A percentile compares a stretch with the other conserved stretches of the same genome.
phyloP scores from a whole-genome alignment of 495 filamentous ascomycete genomes.

The Cercophora scortea region DNA sequence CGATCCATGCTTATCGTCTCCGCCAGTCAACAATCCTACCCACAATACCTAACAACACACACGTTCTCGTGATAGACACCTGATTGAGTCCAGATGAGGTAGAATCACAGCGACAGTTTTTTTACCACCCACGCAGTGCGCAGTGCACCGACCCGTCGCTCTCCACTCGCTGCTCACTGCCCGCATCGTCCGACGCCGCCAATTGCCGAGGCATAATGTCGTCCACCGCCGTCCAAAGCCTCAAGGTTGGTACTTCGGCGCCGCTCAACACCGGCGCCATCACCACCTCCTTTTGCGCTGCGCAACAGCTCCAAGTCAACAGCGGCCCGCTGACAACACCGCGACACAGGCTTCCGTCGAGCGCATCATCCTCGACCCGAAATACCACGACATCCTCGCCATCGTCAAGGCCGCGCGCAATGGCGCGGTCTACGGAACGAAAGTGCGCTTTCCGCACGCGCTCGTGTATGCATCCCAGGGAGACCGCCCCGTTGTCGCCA shows the following conservation, averaged over 20 bases:
- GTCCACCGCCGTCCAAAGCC: slow-evolving; percentile 22
- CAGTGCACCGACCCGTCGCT: slow-evolving; percentile 12
- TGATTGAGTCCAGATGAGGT: slow-evolving; percentile 3
- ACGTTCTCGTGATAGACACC: too few relatives aligned
- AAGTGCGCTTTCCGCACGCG: slow-evolving; percentile 97
- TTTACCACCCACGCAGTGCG: slow-evolving; percentile 7
- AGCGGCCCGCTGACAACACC: slow-evolving; percentile 3
- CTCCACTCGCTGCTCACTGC: background rate
- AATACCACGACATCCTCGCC: slow-evolving; percentile 71
- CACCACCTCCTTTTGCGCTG: background rate
- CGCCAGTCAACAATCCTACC: too few relatives aligned
- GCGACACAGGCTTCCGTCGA: slow-evolving; percentile 44
- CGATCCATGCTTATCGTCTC: too few relatives aligned
- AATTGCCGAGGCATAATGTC: slow-evolving; percentile 31
- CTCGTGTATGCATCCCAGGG: slow-evolving; percentile 57
- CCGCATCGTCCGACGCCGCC: background rate
- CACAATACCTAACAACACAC: too few relatives aligned
- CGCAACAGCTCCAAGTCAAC: background rate
- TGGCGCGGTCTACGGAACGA: slow-evolving; percentile 93
- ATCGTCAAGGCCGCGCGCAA: slow-evolving; percentile 89
- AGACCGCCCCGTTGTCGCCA: too few relatives aligned
- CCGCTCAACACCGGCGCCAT: background rate
- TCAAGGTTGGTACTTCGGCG: slow-evolving; percentile 17
- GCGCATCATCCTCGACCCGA: slow-evolving; percentile 68
- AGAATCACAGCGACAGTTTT: background rate